Evolutionary conservation across 106 monocot species (phyloP).

Genomic region (Vanilla planifolia): DNA sequence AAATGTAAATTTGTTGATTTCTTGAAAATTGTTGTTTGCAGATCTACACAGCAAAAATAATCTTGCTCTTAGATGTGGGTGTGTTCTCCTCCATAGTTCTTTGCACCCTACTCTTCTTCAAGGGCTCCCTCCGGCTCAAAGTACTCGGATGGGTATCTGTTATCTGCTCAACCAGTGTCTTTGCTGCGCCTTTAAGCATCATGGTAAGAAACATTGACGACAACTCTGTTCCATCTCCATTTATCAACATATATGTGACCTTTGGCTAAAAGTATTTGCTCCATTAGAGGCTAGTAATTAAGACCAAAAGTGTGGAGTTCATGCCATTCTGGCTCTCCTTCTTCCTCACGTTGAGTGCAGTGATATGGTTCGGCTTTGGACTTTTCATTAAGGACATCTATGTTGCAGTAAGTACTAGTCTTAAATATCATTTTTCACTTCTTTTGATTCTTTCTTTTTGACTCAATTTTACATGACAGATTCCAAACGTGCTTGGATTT

Average conservation of each 20-base stretch:
- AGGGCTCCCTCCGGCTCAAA: conserved; percentile 8
- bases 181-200: conserved; percentile 54
- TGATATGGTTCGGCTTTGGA: conserved; percentile 30
- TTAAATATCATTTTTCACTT: background rate
- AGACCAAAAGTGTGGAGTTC: no score
- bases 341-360: conserved; percentile 28
- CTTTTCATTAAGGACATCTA: conserved; percentile 21
- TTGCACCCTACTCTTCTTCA: conserved; percentile 24
- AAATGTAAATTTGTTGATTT: no score
- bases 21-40: no score
- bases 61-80: conserved; percentile 38
- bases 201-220: conserved; percentile 34
- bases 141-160: conserved; percentile 50
- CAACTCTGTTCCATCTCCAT: no score
- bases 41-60: conserved; percentile 27
- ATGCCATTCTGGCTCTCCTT: conserved; percentile 35
- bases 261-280: no score
- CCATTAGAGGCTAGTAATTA: no score
- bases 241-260: no score
- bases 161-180: conserved; percentile 40
- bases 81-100: conserved; percentile 33
- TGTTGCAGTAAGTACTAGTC: conserved; percentile 16
- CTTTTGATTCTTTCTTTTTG: background rate
- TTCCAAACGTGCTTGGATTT: conserved; percentile 61
- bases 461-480: background rate